phyloP scores from a whole-genome alignment of 768 basidiomycete genomes.

The Mycena alexandri region DNA sequence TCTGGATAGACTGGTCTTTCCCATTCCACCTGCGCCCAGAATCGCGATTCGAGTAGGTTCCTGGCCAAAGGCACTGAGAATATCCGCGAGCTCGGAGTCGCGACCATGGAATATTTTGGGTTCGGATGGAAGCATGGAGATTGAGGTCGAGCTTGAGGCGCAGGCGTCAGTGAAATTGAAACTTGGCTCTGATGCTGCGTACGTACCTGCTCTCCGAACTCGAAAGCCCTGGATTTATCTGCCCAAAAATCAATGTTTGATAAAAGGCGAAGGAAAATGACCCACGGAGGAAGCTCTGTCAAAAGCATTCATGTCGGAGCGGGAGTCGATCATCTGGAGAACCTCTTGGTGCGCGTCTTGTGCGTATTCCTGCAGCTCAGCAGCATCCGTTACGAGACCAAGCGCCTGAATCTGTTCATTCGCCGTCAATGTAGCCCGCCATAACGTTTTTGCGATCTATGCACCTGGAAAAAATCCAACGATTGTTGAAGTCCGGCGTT shows the following conservation, averaged over 20 bases:
- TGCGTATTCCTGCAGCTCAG: neutral
- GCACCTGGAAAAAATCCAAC: neutral
- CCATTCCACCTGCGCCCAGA: neutral
- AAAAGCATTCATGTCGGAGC: neutral
- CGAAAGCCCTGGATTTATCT: neutral
- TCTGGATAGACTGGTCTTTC: neutral
- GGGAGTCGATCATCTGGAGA: neutral
- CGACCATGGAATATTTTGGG: neutral
- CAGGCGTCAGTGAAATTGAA: neutral
- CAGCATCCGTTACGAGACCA: neutral
- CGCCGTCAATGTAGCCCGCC: neutral
- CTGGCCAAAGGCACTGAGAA: neutral
- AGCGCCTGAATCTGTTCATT: neutral
- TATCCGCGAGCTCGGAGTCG: neutral
- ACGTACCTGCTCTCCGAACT: constrained; percentile 1
- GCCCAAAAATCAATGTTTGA: neutral
- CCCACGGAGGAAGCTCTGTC: neutral
- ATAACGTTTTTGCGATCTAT: neutral
- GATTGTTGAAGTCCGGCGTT: neutral
- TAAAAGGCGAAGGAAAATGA: neutral
- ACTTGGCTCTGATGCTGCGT: fast-evolving
- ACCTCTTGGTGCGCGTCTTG: neutral
- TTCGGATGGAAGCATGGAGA: constrained; percentile 1
- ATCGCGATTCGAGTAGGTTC: neutral
- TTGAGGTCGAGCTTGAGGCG: neutral